phyloP scores from a whole-genome alignment of 192 early-diverging fungal genomes.

The Entophlyctis helioformis region DNA sequence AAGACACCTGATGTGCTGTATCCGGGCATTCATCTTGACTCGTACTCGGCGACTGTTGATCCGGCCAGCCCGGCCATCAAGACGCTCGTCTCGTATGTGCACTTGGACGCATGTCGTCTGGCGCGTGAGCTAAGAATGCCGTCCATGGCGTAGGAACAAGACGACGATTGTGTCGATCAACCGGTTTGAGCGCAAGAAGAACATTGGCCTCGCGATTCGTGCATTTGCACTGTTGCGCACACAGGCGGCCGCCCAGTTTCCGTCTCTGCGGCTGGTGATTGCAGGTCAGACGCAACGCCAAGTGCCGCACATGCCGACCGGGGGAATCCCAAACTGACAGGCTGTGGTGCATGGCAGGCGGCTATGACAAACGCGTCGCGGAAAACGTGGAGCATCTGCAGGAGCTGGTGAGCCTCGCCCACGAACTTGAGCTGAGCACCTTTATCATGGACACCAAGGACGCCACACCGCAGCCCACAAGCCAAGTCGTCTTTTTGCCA shows the following conservation, averaged over 20 bases:
- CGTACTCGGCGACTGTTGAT: slow-evolving; percentile 56
- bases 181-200: slow-evolving; percentile 94
- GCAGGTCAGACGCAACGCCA: slow-evolving; percentile 56
- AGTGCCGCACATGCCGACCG: no score
- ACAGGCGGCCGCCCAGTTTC: slow-evolving; percentile 14
- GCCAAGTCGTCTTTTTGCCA: slow-evolving; percentile 72
- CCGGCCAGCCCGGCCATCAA: slow-evolving; percentile 33
- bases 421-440: slow-evolving; percentile 25
- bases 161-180: slow-evolving; percentile 69
- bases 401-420: slow-evolving; percentile 56
- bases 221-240: slow-evolving; percentile 47
- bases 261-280: slow-evolving; percentile 47
- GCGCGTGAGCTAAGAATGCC: no score
- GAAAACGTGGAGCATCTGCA: slow-evolving; percentile 79
- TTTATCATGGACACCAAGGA: slow-evolving; percentile 8
- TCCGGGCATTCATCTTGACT: slow-evolving; percentile 67
- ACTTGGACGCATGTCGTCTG: no score
- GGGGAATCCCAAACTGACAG: no score
- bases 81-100: no score
- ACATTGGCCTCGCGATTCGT: slow-evolving; percentile 66
- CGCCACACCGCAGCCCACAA: slow-evolving; percentile 2
- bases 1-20: slow-evolving; percentile 60
- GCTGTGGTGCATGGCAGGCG: no score
- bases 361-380: slow-evolving; percentile 70
- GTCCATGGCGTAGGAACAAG: slow-evolving; percentile 1